phyloP scores from a whole-genome alignment of 1,139 yeast species.

The Hyphopichia fennica region DNA sequence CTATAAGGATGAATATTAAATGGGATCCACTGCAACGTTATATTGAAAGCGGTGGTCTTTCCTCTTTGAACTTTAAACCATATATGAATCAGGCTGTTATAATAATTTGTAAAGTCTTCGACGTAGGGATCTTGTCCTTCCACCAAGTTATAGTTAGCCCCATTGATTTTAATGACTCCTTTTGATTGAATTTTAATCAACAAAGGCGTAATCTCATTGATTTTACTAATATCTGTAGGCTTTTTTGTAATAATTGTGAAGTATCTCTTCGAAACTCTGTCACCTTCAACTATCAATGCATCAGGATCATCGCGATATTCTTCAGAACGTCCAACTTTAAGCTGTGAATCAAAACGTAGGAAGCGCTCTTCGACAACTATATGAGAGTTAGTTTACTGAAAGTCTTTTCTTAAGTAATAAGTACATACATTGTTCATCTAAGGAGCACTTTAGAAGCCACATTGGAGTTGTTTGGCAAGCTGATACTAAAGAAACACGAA shows the following conservation, averaged over 20 bases:
- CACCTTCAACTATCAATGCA: conserved; percentile 20
- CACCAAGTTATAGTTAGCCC: conserved; percentile 20
- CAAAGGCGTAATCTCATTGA: conserved; percentile 18
- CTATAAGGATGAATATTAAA: conserved; percentile 14
- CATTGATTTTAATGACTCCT: conserved; percentile 33
- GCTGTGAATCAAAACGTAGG: conserved; percentile 8
- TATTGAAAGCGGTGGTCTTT: background rate
- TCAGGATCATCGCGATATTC: conserved; percentile 14
- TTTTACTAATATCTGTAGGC: conserved; percentile 8
- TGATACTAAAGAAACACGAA: background rate
- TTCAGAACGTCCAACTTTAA: conserved; percentile 31
- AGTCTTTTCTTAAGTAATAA: background rate
- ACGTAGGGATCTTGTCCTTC: conserved; percentile 17
- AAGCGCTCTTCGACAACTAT: background rate
- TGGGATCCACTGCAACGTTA: conserved; percentile 24
- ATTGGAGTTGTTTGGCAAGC: background rate
- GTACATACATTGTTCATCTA: conserved; percentile 1
- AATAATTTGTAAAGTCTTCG: conserved; percentile 14
- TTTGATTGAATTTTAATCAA: conserved; percentile 25
- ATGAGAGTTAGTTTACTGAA: background rate
- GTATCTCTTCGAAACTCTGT: conserved; percentile 33
- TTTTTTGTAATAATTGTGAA: conserved; percentile 21
- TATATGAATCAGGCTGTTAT: background rate
- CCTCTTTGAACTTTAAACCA: background rate
- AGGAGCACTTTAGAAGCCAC: background rate